Conservation (phyloP, 805 yeast species). For the Saitoella complicata region DNA sequence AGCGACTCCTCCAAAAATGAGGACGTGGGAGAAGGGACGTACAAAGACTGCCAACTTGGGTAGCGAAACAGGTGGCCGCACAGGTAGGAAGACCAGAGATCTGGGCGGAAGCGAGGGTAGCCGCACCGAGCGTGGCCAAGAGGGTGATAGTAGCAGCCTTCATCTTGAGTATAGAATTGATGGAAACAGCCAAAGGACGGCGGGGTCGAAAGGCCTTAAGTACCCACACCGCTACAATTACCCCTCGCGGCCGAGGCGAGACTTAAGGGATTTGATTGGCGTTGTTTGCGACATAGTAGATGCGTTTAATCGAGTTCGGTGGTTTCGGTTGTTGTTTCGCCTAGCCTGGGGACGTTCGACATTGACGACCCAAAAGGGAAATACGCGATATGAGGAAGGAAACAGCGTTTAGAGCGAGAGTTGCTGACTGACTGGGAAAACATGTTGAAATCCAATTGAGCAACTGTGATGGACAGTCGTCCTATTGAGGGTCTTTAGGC, state of each 20-base stretch:
- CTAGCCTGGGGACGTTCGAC: too few relatives aligned
- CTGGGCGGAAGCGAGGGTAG: conserved; percentile 7
- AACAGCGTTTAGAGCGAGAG: too few relatives aligned
- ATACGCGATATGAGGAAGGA: too few relatives aligned
- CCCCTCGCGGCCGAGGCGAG: neutral
- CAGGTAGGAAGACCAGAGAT: conserved; percentile 7
- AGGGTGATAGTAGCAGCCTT: neutral
- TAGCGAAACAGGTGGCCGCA: neutral
- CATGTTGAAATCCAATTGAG: too few relatives aligned
- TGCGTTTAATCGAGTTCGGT: neutral
- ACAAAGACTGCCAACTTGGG: neutral
- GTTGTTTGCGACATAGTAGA: neutral
- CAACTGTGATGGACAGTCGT: too few relatives aligned
- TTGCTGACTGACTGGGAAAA: too few relatives aligned
- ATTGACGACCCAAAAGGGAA: too few relatives aligned
- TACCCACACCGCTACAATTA: neutral
- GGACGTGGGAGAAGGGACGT: neutral
- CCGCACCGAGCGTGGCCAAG: conserved; percentile 2
- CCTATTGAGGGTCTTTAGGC: too few relatives aligned
- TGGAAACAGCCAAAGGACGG: neutral
- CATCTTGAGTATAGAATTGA: neutral
- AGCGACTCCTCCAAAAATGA: conserved; percentile 6
- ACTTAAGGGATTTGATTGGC: too few relatives aligned
- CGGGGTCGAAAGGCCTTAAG: neutral
- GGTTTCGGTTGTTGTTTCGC: too few relatives aligned